A percentile compares a stretch with the other conserved stretches of the same genome.
Evolutionary conservation across 257 asterid genomes (phyloP).

Genomic region (Parsonsia alboflavescens): DNA sequence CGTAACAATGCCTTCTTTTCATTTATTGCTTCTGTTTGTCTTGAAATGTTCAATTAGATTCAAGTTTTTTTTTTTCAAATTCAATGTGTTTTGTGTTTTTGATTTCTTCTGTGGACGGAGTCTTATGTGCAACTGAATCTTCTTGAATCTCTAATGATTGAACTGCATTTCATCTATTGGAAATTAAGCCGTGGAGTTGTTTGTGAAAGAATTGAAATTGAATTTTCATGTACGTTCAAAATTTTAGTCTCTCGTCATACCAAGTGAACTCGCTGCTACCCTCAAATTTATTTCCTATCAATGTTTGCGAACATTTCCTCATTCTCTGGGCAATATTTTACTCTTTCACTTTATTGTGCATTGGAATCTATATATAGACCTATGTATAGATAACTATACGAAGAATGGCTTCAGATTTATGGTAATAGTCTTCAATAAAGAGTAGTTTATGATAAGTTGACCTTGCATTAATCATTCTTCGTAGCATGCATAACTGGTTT

Average conservation of each 20-base stretch:
- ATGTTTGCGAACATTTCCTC: neutral
- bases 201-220: neutral
- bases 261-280: neutral
- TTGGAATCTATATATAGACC: neutral
- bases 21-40: neutral
- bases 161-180: conserved; percentile 1
- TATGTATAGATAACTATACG: neutral
- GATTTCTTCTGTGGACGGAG: neutral
- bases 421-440: neutral
- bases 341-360: neutral
- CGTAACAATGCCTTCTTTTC: neutral
- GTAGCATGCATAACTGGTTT: neutral
- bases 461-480: neutral
- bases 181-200: neutral
- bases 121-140: neutral
- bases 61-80: neutral
- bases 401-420: neutral
- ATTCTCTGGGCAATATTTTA: neutral
- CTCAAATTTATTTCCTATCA: neutral
- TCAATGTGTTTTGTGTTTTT: neutral
- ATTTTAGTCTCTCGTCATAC: neutral
- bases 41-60: neutral
- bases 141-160: neutral
- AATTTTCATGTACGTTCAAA: neutral
- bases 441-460: neutral